Percentiles rank a stretch among this genome's conserved stretches.
phyloP scores from a whole-genome alignment of 2,329 filamentous ascomycete species.

The Passalora sequoiae region DNA sequence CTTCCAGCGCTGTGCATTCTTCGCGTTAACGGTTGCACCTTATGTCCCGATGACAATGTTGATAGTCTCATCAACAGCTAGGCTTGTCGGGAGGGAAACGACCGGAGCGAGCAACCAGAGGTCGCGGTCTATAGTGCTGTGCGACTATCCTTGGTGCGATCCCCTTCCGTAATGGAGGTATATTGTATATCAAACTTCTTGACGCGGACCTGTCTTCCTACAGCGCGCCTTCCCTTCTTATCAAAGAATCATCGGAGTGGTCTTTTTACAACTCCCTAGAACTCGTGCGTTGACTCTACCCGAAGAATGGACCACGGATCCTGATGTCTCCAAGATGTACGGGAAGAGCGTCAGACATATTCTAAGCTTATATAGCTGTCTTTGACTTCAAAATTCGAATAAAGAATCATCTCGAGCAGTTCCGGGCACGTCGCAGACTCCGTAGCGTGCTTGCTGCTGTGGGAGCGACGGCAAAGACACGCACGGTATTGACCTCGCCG shows the following conservation, averaged over 20 bases:
- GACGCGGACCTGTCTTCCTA: background rate
- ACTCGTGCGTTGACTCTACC: background rate
- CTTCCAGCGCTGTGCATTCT: too few species aligned
- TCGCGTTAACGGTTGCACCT: background rate
- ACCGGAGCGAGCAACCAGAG: background rate
- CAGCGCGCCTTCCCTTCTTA: background rate
- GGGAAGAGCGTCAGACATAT: too few species aligned
- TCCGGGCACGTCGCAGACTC: too few species aligned
- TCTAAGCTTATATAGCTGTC: too few species aligned
- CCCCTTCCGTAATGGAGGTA: background rate
- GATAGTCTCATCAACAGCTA: background rate
- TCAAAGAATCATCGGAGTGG: background rate
- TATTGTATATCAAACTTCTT: conserved; percentile 1
- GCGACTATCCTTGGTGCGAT: background rate
- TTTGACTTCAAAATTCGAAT: too few species aligned
- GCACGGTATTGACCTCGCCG: too few species aligned
- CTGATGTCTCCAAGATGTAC: background rate
- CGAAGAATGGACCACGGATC: background rate
- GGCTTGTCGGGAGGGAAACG: background rate
- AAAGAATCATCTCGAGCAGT: too few species aligned
- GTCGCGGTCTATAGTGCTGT: background rate
- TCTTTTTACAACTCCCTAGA: conserved; percentile 1
- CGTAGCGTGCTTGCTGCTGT: too few species aligned
- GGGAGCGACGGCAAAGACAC: too few species aligned
- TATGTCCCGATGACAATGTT: background rate